Evolutionary conservation across 345 rosid genomes (phyloP).

Genomic region (Rhodomyrtus tomentosa): DNA sequence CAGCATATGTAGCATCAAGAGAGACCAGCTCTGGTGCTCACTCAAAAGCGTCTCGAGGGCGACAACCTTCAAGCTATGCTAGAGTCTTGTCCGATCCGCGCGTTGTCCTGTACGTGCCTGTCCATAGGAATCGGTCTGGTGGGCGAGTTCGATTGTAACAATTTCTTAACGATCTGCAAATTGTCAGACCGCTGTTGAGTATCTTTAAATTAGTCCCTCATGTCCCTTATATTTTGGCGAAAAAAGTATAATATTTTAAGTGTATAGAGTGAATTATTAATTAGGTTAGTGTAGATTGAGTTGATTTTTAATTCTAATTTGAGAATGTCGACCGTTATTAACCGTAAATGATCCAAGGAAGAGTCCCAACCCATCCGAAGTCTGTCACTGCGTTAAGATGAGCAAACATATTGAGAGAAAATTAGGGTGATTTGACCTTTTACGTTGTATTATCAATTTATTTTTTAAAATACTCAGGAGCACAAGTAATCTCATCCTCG

Average conservation of each 20-base stretch:
- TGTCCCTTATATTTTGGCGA: not conserved
- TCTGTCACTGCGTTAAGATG: not conserved
- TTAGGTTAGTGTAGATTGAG: not conserved
- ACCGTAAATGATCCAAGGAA: not conserved
- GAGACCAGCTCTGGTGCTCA: too few species aligned
- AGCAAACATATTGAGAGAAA: not conserved
- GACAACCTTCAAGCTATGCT: not conserved
- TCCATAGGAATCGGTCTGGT: accelerated
- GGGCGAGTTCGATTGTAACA: not conserved
- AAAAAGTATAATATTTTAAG: not conserved
- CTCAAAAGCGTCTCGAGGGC: too few species aligned
- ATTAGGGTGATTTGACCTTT: too few species aligned
- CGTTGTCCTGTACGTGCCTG: accelerated
- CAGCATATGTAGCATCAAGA: too few species aligned
- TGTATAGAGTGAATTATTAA: not conserved
- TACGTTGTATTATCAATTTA: too few species aligned
- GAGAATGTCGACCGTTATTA: not conserved
- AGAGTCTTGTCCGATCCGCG: not conserved
- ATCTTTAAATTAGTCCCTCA: not conserved
- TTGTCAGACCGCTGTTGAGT: accelerated
- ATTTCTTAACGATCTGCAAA: accelerated
- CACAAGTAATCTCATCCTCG: too few species aligned
- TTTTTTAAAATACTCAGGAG: too few species aligned
- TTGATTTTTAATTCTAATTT: not conserved
- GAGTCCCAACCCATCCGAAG: too few species aligned